Conservation (phyloP, 2,329 filamentous ascomycete species). For the Chrysoporthe deuterocubensis region DNA sequence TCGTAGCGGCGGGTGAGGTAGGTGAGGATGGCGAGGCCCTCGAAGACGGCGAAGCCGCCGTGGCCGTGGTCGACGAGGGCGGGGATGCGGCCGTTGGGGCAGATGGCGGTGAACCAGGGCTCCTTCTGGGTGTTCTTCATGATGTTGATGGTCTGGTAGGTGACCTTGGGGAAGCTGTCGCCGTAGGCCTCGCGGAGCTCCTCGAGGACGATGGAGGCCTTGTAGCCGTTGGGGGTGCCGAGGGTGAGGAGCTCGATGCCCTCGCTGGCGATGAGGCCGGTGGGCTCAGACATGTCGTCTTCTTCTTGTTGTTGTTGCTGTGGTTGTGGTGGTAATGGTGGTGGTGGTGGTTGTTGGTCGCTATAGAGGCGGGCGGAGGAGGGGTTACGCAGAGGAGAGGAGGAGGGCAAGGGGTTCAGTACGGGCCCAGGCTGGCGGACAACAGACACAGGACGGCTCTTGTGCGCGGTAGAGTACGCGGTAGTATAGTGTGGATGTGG, state of each 20-base stretch:
- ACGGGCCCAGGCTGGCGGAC: not conserved
- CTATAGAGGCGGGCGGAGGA: not conserved
- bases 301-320: not conserved
- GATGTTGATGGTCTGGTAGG: slow-evolving; percentile 63
- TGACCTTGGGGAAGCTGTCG: slow-evolving; percentile 39
- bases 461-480: not conserved
- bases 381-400: not conserved
- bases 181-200: slow-evolving; percentile 70
- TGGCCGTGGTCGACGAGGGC: slow-evolving; percentile 70
- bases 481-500: not conserved
- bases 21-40: slow-evolving; percentile 73
- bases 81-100: slow-evolving; percentile 69
- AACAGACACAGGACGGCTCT: not conserved
- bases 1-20: slow-evolving; percentile 79
- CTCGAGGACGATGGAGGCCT: slow-evolving; percentile 65
- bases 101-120: slow-evolving; percentile 65
- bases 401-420: not conserved
- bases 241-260: slow-evolving; percentile 69
- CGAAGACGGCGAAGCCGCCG: slow-evolving; percentile 68
- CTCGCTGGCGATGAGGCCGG: slow-evolving; percentile 62
- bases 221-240: slow-evolving; percentile 58
- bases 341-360: not conserved
- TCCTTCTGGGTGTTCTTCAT: slow-evolving; percentile 67
- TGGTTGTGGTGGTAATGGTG: not conserved
- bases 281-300: slow-evolving; percentile 46